Conservation (phyloP, 116 monocot genomes). For the Papilionanthe hybrid region DNA sequence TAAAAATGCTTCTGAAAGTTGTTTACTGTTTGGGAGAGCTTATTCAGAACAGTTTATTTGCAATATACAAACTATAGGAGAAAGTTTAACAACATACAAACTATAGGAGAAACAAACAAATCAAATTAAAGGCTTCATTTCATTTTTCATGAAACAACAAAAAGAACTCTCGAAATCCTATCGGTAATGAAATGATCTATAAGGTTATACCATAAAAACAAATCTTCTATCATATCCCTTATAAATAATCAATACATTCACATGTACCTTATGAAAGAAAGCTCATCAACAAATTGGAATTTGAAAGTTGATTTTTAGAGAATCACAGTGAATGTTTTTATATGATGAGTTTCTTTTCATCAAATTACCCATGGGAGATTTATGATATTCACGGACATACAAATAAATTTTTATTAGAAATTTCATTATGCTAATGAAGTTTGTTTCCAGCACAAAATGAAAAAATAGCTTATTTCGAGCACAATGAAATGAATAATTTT, state of each 20-base stretch:
- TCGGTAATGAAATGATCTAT: no score
- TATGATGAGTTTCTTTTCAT: neutral
- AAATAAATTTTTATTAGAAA: neutral
- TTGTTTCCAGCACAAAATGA: neutral
- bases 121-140: no score
- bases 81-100: no score
- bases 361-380: neutral
- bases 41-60: no score
- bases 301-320: neutral
- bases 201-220: no score
- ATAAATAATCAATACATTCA: neutral
- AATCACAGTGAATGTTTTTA: neutral
- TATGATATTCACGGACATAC: neutral
- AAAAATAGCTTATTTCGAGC: neutral
- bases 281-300: neutral
- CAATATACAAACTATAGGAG: no score
- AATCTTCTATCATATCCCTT: neutral
- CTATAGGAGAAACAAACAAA: no score
- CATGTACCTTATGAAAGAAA: neutral
- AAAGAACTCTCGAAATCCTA: no score
- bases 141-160: no score
- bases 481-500: neutral
- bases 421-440: neutral
- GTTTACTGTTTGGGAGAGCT: no score
- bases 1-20: no score